phyloP scores from a whole-genome alignment of 2,329 filamentous ascomycete genomes.

The Neopestalotiopsis rosae region DNA sequence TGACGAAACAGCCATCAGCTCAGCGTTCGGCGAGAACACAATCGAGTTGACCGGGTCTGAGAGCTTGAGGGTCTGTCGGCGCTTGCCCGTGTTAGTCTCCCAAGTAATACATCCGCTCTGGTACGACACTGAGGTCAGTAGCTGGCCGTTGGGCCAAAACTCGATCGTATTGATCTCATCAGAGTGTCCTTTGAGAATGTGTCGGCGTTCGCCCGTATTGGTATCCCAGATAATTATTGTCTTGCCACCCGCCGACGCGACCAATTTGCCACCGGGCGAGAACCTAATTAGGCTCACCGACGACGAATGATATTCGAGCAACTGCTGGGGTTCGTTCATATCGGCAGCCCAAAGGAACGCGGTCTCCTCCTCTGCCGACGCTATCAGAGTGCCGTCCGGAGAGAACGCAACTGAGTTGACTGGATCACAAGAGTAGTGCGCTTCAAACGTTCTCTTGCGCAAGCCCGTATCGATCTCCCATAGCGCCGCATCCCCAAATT shows the following conservation, averaged over 20 bases:
- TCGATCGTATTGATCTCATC: neutral
- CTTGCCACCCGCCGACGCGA: neutral
- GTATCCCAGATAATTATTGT: neutral
- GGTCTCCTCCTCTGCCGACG: no score
- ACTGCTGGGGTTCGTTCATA: no score
- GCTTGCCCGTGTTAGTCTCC: neutral
- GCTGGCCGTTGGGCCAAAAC: neutral
- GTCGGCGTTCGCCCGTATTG: neutral
- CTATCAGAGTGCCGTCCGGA: neutral
- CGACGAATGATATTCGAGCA: no score
- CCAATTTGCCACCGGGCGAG: no score
- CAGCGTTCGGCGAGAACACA: neutral
- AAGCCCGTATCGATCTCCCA: neutral
- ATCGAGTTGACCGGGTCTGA: neutral
- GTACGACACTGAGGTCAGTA: neutral
- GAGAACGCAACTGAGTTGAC: neutral
- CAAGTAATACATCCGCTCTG: neutral
- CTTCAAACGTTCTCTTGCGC: constrained; percentile 19
- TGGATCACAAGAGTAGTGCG: neutral
- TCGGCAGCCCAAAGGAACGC: no score
- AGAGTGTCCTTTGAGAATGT: neutral
- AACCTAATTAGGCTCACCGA: no score
- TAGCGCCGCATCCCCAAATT: no score
- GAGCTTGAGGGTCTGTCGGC: neutral
- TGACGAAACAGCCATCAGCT: neutral